phyloP scores from a whole-genome alignment of 2,329 filamentous ascomycete species.

The Ophiostoma sp. region DNA sequence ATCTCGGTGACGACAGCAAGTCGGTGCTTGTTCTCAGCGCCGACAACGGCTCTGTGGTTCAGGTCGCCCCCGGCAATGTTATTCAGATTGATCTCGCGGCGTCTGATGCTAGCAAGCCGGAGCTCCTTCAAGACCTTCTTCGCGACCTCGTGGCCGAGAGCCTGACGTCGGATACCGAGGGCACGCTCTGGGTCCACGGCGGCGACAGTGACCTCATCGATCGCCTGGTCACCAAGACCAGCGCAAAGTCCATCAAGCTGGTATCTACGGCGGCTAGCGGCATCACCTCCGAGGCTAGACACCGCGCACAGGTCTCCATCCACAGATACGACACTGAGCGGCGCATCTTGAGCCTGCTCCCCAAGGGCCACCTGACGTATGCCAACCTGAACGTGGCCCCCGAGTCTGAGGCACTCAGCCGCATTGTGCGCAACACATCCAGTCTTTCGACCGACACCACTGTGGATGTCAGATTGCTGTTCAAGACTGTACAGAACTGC shows the following conservation, averaged over 20 bases:
- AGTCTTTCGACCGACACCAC: background rate
- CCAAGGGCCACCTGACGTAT: constrained; percentile 17
- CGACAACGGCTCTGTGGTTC: constrained; percentile 15
- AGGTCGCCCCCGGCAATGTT: constrained; percentile 9
- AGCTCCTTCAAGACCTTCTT: constrained; percentile 14
- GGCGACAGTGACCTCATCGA: constrained; percentile 14
- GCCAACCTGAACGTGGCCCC: constrained; percentile 2
- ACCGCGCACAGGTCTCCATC: constrained; percentile 10
- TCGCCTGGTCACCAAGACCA: constrained; percentile 14
- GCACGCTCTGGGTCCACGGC: constrained; percentile 21
- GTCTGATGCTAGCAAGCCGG: background rate
- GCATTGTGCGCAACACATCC: constrained; percentile 15
- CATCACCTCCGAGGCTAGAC: background rate
- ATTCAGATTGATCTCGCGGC: background rate
- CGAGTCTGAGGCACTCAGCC: constrained; percentile 18
- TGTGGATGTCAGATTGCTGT: constrained; percentile 6
- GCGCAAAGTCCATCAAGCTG: constrained; percentile 9
- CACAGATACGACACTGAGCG: constrained; percentile 21
- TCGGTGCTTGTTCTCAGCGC: constrained; percentile 12
- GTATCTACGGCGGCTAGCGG: constrained; percentile 14
- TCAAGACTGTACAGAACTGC: constrained; percentile 2
- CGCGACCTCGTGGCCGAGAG: constrained; percentile 18
- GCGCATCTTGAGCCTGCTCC: constrained; percentile 18
- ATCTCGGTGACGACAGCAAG: background rate
- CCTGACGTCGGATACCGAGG: constrained; percentile 14